These are phyloP conservation scores for Basidiobolus meristosporus DNA, from an alignment of 371 early-diverging fungal genomes.

Conservation along the genomic window DNA sequence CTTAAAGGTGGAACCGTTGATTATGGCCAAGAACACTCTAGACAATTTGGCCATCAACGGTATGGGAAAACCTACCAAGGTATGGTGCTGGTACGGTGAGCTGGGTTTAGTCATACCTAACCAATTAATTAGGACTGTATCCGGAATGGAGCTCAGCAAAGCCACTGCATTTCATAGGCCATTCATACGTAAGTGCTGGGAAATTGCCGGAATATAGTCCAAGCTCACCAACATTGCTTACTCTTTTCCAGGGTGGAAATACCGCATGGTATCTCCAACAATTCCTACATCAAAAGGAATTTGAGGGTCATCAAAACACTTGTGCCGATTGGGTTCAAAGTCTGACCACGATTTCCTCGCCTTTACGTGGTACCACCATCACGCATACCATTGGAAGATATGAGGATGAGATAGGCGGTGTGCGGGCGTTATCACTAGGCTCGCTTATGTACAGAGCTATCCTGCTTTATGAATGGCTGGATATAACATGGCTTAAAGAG, in stretches of 20 bases:
- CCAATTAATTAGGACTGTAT: slow-evolving; percentile 4
- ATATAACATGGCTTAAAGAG: slow-evolving; percentile 3
- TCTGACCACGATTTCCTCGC: slow-evolving; percentile 4
- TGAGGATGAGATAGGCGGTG: background rate
- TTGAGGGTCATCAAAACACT: slow-evolving; percentile 1
- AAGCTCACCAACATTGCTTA: background rate
- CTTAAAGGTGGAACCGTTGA: slow-evolving; percentile 7
- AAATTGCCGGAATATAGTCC: background rate
- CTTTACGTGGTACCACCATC: slow-evolving; percentile 4
- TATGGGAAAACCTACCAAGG: slow-evolving; percentile 5
- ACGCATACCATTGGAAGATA: slow-evolving; percentile 1
- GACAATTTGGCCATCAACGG: slow-evolving; percentile 4
- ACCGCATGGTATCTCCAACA: slow-evolving; percentile 6
- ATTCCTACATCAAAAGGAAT: slow-evolving; percentile 1
- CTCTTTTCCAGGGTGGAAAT: slow-evolving; percentile 2
- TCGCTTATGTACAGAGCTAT: slow-evolving; percentile 2
- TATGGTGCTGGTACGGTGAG: background rate
- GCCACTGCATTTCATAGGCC: slow-evolving; percentile 7
- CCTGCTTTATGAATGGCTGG: slow-evolving; percentile 3
- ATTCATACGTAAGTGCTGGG: slow-evolving; percentile 4
- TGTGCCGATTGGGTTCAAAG: slow-evolving; percentile 4
- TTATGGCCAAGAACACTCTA: slow-evolving; percentile 7
- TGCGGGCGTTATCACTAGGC: slow-evolving; percentile 1
- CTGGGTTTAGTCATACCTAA: background rate
- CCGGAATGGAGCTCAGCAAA: slow-evolving; percentile 5